A percentile compares a stretch with the other conserved stretches of the same genome.
Conservation (phyloP, 345 rosid genomes). For the Dimocarpus longan region DNA sequence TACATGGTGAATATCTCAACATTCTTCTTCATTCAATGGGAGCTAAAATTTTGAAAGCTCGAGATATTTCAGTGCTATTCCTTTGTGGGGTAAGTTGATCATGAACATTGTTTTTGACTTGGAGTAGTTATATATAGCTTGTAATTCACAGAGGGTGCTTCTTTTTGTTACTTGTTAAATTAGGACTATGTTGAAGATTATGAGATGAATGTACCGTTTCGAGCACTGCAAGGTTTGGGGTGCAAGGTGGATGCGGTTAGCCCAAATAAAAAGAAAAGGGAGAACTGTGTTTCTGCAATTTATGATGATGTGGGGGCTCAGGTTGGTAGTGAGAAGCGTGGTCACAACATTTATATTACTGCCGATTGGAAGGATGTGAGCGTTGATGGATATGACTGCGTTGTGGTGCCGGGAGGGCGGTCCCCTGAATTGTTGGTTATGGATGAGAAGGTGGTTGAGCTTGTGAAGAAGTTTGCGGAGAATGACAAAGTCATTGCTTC, state of each 20-base stretch:
- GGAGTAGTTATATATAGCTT: neutral
- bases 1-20: conserved; percentile 38
- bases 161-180: neutral
- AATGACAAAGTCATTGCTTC: conserved; percentile 47
- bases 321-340: conserved; percentile 46
- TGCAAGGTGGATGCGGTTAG: conserved; percentile 49
- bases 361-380: conserved; percentile 41
- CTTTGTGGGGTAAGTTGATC: conserved; percentile 48
- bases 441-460: conserved; percentile 39
- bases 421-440: conserved; percentile 51
- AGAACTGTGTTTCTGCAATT: conserved; percentile 45
- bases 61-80: conserved; percentile 38
- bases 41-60: conserved; percentile 28
- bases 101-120: neutral
- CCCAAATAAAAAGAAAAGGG: conserved; percentile 55
- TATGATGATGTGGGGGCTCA: conserved; percentile 49
- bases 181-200: conserved; percentile 59
- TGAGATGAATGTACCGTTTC: conserved; percentile 46
- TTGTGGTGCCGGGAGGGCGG: conserved; percentile 57
- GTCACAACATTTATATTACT: conserved; percentile 50
- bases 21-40: conserved; percentile 49
- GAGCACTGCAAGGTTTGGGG: conserved; percentile 53
- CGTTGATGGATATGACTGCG: conserved; percentile 47
- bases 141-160: neutral
- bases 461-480: conserved; percentile 40